Percentiles rank a stretch among this genome's conserved stretches.
phyloP scores from a whole-genome alignment of 129 eudicot species.

The Chrysanthemum seticuspe region DNA sequence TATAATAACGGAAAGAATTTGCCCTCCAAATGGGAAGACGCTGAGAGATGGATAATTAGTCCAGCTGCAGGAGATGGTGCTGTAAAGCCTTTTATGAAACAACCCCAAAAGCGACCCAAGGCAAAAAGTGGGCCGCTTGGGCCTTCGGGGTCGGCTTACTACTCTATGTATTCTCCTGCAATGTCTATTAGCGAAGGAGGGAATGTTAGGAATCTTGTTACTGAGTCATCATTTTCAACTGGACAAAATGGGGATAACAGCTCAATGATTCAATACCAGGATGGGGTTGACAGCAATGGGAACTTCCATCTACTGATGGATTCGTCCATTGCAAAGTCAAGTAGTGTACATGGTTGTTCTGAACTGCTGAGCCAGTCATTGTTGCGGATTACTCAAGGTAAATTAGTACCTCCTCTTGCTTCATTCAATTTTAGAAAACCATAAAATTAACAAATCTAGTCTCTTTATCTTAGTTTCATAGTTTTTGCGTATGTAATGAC shows the following conservation, averaged over 20 bases:
- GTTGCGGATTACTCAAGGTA: constrained; percentile 52
- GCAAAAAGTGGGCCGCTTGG: constrained; percentile 96
- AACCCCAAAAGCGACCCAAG: constrained; percentile 66
- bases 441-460: background rate
- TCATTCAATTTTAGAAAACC: constrained; percentile 2
- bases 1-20: constrained; percentile 55
- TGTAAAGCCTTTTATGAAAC: constrained; percentile 44
- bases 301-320: constrained; percentile 37
- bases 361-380: constrained; percentile 52
- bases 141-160: constrained; percentile 63
- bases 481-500: background rate
- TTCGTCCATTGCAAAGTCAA: constrained; percentile 73
- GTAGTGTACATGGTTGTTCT: constrained; percentile 76
- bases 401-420: background rate
- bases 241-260: constrained; percentile 40
- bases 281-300: constrained; percentile 30
- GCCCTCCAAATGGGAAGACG: constrained; percentile 99
- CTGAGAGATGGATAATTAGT: constrained; percentile 93
- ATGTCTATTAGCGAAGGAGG: constrained; percentile 48
- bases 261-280: constrained; percentile 32
- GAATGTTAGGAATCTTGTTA: constrained; percentile 35
- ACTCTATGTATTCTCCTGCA: constrained; percentile 65
- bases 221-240: constrained; percentile 52
- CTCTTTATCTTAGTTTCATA: background rate
- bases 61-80: constrained; percentile 58